Evolutionary conservation across 2,329 filamentous ascomycete species (phyloP), one percentile per base, ranked within the genome.

Genomic region (Magnaporthiopsis incrustans): DNA sequence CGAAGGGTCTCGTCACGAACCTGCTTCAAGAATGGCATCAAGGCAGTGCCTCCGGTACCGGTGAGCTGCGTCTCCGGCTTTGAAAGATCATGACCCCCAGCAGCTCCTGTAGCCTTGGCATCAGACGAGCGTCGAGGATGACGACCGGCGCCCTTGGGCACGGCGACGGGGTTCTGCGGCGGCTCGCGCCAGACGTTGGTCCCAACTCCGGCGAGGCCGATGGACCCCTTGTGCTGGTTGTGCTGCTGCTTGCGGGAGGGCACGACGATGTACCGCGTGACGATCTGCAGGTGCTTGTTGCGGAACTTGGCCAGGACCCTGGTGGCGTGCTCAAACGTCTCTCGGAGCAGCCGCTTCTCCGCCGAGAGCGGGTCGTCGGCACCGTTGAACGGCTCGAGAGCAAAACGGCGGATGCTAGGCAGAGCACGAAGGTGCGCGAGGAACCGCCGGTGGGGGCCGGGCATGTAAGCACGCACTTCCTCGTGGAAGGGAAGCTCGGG

Each of bases 1-100:
- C 32, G 62, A 26, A 59, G 32, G 56, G 93, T 97, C 79, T 97
- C 93, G 72, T 97, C 91, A 25, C 94, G 81, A 4, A 91, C 89
- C 76, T 96, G 91, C 75, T 92, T 96, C 67, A 98, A 75, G 74
- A 98, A 98, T 0, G 93, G 91, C 65, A 97, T 89, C 63, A 98
- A 76, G 0, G 89, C 86, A 0, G 94, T 97, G 0, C 94, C 94
- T 2, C 93, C 93, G 0, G 93, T 97, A 0, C 94, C 94, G 0
- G 88, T 89, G 57, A 96, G 78, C 67, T 89, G 77, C 26, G 61
- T 70, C 26, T 65, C 65, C 1, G 60, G 58, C 61, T 44, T 38
- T 30, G 53, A 53, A 5, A 53, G 53, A 25, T 33, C 56, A 32
- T 22, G 56, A 35, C 30, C 64, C 10, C 66, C 61, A n/a, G 5